These are phyloP conservation scores for Gossypium herbaceum DNA, from an alignment of 345 rosid species.

Conservation along the genomic window DNA sequence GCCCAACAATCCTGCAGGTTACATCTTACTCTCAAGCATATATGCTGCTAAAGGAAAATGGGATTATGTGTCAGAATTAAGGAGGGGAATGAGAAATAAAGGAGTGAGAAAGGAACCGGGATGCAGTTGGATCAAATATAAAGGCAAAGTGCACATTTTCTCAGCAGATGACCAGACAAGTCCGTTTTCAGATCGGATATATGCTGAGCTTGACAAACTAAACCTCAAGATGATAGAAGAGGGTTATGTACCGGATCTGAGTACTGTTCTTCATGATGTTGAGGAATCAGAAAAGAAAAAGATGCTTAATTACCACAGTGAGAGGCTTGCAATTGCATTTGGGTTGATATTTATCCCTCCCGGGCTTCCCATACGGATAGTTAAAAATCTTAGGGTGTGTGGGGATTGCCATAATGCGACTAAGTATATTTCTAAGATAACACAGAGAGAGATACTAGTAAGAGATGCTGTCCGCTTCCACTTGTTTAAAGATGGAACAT, in stretches of 20 bases:
- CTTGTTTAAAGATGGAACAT: conserved; percentile 77
- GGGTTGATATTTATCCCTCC: conserved; percentile 70
- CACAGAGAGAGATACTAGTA: conserved; percentile 82
- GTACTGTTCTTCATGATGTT: conserved; percentile 71
- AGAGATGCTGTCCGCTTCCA: conserved; percentile 90
- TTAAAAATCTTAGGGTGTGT: conserved; percentile 85
- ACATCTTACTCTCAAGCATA: conserved; percentile 65
- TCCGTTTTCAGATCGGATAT: conserved; percentile 62
- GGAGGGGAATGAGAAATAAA: conserved; percentile 62
- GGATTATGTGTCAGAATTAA: conserved; percentile 63
- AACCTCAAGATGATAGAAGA: conserved; percentile 53
- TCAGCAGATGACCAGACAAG: conserved; percentile 76
- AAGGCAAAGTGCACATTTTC: conserved; percentile 60
- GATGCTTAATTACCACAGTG: conserved; percentile 90
- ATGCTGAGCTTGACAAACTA: conserved; percentile 60
- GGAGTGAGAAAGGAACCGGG: conserved; percentile 86
- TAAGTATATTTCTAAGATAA: conserved; percentile 77
- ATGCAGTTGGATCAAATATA: conserved; percentile 90
- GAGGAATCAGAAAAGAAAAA: conserved; percentile 64
- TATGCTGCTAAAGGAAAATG: conserved; percentile 72
- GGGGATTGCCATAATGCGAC: conserved; percentile 89
- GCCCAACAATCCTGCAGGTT: conserved; percentile 77
- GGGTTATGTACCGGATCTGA: conserved; percentile 76
- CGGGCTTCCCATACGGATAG: conserved; percentile 62
- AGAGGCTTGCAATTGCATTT: conserved; percentile 89